Base-by-base conservation (phyloP, 176 grass and related monocot genomes). In the Carex scoparia region DNA sequence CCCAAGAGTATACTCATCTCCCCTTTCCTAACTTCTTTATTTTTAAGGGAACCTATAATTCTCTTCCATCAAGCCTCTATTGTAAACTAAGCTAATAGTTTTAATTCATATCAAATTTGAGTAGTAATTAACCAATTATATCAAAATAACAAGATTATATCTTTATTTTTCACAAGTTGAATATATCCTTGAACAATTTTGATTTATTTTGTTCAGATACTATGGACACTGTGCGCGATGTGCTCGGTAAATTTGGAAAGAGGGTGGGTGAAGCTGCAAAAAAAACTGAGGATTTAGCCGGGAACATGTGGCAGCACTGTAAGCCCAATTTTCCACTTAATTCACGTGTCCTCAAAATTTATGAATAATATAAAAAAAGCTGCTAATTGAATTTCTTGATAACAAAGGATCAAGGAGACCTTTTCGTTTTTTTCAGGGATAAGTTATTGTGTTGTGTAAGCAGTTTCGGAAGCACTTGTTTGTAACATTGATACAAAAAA, bases 241-340 rank as follows among this genome's bases (percentile, higher is more conserved):
- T 92, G 30, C 87, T 99, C 2, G 96, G 90, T 11, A 95, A 87
- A 81, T 89, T 94, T 82, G 96, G 96, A 7, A 99, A 99, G 88
- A 92, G 83, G 84, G 83, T 99, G 35, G 91, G 90, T 31, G 96
- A 95, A 81, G 90, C 91, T 40, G 93, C 96, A 19, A 92, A 92
- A 54, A 99, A 90, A 85, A 95, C 96, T 18, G 96, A 99, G 91
- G 94, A 86, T 89, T 76, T 91, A 57, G 88, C 96, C 7, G 96
- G 93, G 14, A 89, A 99, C 65, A 90, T 95, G 84, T 99, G 96
- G 96, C 96, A 95, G 74, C 96, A 99, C 67, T 84, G 96, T 99
- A 61, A 95, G 96, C 1, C 84, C 74, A 71, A 18, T 60, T 86
- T 57, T 65, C 15, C 46, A 55, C 28, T 31, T 33, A 0, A 13